phyloP scores from a whole-genome alignment of 1,284 basidiomycete genomes.

The Bondarzewia mesenterica region DNA sequence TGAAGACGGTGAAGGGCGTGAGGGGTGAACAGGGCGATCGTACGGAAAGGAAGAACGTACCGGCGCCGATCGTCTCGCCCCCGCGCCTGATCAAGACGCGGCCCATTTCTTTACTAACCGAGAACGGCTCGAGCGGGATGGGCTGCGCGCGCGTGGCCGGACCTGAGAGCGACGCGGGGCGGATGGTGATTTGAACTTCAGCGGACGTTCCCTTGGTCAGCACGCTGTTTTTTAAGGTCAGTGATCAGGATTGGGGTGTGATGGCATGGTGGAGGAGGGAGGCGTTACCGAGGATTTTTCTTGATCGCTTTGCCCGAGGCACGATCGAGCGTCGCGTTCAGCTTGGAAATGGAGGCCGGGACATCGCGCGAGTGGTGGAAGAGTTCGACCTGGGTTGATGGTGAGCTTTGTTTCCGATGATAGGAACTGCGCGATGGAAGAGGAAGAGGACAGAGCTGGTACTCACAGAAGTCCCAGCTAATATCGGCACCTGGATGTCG shows the following conservation, averaged over 20 bases:
- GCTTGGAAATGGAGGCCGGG: constrained; percentile 78
- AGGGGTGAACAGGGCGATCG: background rate
- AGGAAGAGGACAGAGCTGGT: no score
- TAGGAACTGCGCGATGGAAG: constrained; percentile 16
- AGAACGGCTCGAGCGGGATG: constrained; percentile 83
- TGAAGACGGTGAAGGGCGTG: background rate
- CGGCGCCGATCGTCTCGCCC: constrained; percentile 93
- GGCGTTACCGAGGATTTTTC: constrained; percentile 68
- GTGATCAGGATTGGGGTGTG: background rate
- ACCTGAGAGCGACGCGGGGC: constrained; percentile 45
- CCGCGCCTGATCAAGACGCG: constrained; percentile 80
- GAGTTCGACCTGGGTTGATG: constrained; percentile 62
- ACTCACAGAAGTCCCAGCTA: constrained; percentile 74
- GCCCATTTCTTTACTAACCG: constrained; percentile 95
- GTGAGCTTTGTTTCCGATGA: no score
- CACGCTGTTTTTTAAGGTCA: constrained; percentile 42
- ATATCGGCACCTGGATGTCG: constrained; percentile 87
- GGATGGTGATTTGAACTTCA: constrained; percentile 75
- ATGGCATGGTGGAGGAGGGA: background rate
- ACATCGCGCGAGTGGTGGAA: constrained; percentile 94
- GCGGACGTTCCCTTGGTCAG: constrained; percentile 80
- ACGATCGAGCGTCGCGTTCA: constrained; percentile 75
- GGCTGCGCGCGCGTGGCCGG: constrained; percentile 39
- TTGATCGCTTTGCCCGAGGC: constrained; percentile 70
- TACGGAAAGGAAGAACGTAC: constrained; percentile 30